Evolutionary conservation across 1,139 yeast genomes (phyloP).

Genomic region (Pneumocystis sp.): DNA sequence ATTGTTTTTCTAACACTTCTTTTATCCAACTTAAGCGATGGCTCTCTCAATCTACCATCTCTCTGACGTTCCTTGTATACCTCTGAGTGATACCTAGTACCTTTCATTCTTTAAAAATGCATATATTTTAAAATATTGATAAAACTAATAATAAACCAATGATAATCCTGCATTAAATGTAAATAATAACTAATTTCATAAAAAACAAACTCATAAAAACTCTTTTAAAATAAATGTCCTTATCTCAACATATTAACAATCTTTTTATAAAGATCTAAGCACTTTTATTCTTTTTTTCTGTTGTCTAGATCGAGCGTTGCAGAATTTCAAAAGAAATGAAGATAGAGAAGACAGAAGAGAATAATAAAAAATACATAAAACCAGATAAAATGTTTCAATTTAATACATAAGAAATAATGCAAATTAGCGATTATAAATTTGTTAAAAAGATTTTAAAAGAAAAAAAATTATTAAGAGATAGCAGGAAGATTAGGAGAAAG

Average conservation of each 20-base stretch:
- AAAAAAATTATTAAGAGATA: not conserved
- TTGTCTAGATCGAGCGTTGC: not conserved
- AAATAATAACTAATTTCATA: not conserved
- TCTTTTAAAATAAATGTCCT: not conserved
- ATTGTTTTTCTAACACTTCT: not conserved
- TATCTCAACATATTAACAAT: not conserved
- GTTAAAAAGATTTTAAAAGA: not conserved
- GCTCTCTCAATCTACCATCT: not conserved
- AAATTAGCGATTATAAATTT: not conserved
- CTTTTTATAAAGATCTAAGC: not conserved
- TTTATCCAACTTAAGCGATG: not conserved
- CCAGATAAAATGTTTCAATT: not conserved
- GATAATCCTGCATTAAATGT: not conserved
- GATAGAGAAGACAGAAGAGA: not conserved
- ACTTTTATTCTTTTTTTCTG: not conserved
- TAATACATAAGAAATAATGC: not conserved
- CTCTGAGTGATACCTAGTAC: not conserved
- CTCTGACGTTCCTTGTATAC: not conserved
- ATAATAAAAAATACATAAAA: not conserved
- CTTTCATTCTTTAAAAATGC: not conserved
- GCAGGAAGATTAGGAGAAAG: not conserved
- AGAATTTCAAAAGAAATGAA: not conserved
- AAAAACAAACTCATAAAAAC: not conserved
- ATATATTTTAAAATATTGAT: not conserved
- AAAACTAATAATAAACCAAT: not conserved